These are phyloP conservation scores for Amoeboaphelidium protococcarum DNA, from an alignment of 371 early-diverging fungal species.

Conservation along the genomic window DNA sequence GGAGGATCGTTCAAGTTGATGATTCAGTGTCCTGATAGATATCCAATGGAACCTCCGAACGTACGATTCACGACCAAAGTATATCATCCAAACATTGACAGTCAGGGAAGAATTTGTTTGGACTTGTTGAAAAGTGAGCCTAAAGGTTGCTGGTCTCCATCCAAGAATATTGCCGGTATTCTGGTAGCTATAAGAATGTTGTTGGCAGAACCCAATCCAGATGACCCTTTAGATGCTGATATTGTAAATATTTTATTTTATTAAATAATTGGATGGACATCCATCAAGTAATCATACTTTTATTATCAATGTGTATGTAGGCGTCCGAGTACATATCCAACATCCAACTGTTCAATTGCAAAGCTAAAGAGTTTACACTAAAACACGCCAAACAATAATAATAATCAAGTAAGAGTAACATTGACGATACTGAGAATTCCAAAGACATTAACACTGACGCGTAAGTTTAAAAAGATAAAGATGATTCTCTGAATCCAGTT, in stretches of 20 bases:
- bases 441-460: not conserved
- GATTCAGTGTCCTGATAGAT: slow-evolving; percentile 5
- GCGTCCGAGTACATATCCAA: not conserved
- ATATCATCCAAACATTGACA: slow-evolving; percentile 20
- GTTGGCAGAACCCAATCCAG: slow-evolving; percentile 19
- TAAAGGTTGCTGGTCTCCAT: slow-evolving; percentile 15
- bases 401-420: not conserved
- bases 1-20: not conserved
- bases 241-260: too few relatives aligned
- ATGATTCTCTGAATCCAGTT: too few relatives aligned
- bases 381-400: not conserved
- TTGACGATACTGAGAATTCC: not conserved
- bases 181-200: slow-evolving; percentile 12
- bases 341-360: not conserved
- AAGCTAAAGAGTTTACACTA: not conserved
- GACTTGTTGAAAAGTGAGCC: slow-evolving; percentile 11
- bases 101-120: slow-evolving; percentile 17
- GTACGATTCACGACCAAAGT: slow-evolving; percentile 15
- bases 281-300: not conserved
- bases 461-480: too few relatives aligned
- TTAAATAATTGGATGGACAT: too few relatives aligned
- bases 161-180: slow-evolving; percentile 14
- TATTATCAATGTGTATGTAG: not conserved
- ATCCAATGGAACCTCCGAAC: slow-evolving; percentile 18
- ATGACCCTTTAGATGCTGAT: slow-evolving; percentile 15